phyloP scores from a whole-genome alignment of 2,329 filamentous ascomycete genomes.

The Raffaelea ambrosiae region DNA sequence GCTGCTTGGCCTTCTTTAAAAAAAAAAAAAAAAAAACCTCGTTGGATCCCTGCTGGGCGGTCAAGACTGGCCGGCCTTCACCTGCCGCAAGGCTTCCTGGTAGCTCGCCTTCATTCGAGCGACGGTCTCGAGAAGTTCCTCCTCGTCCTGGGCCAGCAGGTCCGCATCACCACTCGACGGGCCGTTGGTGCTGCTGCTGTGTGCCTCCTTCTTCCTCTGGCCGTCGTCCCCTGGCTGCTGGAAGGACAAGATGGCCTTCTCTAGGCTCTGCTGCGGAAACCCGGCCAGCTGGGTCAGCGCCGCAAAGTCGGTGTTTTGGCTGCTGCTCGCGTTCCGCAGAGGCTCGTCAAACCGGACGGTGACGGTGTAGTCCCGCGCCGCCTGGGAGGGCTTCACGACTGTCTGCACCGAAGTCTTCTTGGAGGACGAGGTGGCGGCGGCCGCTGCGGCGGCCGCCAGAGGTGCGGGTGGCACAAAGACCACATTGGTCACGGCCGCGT shows the following conservation, averaged over 20 bases:
- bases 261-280: conserved; percentile 36
- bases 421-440: conserved; percentile 5
- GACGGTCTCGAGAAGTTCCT: conserved; percentile 29
- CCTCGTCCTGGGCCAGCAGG: conserved; percentile 25
- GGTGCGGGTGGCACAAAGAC: conserved; percentile 56
- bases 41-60: too few species aligned
- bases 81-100: conserved; percentile 20
- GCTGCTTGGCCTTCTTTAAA: too few species aligned
- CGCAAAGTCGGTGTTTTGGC: conserved; percentile 27
- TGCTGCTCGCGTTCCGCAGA: conserved; percentile 12
- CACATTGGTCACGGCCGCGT: conserved; percentile 76
- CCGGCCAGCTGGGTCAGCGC: conserved; percentile 37
- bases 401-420: conserved; percentile 29
- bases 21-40: too few species aligned
- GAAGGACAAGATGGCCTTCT: conserved; percentile 41
- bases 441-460: conserved; percentile 35
- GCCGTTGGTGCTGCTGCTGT: conserved; percentile 14
- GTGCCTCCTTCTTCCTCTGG: too few species aligned
- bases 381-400: conserved; percentile 74
- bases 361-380: conserved; percentile 55
- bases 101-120: conserved; percentile 27
- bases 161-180: conserved; percentile 22
- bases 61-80: too few species aligned
- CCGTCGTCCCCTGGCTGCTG: conserved; percentile 17
- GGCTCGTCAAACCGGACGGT: conserved; percentile 52